Conservation (phyloP, 1,284 basidiomycete genomes). For the Rhodotorula glutinis region DNA sequence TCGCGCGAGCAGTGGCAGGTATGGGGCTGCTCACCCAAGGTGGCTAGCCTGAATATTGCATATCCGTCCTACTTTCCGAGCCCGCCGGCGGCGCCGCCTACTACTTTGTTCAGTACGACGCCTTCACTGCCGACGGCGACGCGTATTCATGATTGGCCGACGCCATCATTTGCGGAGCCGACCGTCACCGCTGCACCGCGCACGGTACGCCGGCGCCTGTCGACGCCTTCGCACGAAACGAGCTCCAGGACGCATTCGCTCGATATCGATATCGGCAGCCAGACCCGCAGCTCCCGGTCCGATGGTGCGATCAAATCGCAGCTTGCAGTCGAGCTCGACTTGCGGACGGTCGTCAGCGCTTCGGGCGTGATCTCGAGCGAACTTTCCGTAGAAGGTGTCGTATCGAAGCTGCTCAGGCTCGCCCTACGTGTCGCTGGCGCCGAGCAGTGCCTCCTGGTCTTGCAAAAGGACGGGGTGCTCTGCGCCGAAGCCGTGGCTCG, state of each 20-base stretch:
- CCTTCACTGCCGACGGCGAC: not conserved
- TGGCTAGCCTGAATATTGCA: constrained; percentile 2
- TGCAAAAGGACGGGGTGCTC: constrained; percentile 31
- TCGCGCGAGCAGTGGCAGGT: constrained; percentile 23
- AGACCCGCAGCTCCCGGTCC: constrained; percentile 9
- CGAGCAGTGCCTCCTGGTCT: constrained; percentile 34
- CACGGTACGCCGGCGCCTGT: not conserved
- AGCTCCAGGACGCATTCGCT: constrained; percentile 9
- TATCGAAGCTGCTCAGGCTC: constrained; percentile 36
- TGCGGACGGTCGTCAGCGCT: constrained; percentile 34
- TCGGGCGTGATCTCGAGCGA: constrained; percentile 28
- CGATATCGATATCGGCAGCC: constrained; percentile 18
- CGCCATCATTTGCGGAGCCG: not conserved
- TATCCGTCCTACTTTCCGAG: constrained; percentile 19
- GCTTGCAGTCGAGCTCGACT: constrained; percentile 35
- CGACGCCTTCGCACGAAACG: constrained; percentile 21
- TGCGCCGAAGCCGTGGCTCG: constrained; percentile 35
- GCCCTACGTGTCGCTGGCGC: constrained; percentile 34
- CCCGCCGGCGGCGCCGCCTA: not conserved
- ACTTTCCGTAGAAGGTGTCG: constrained; percentile 34
- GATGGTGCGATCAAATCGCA: constrained; percentile 20
- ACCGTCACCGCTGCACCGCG: not conserved
- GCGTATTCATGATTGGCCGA: no score
- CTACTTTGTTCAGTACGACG: not conserved
- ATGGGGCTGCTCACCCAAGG: constrained; percentile 34